Base-by-base conservation (phyloP, 2,329 filamentous ascomycete genomes). In the Sporothrix variecibatus region DNA sequence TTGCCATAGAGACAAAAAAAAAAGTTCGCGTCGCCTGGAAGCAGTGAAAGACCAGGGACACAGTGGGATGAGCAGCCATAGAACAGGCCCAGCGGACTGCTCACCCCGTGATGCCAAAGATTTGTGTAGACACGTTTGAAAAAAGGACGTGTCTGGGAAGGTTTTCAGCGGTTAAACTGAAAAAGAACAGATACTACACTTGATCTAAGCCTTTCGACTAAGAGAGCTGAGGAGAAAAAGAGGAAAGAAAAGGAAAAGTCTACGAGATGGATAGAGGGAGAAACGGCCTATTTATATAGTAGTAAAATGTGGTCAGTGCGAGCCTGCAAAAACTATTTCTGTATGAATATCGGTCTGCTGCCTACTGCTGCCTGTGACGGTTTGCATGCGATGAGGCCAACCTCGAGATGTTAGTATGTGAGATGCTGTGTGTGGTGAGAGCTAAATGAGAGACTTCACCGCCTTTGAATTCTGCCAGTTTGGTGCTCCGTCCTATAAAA, bases 101-200 rank as follows among this genome's bases (percentile, higher is more conserved):
- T 77, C 80, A 81, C 82, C 87, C 77, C 75, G 79, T 75, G 82
- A 60, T 71, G 49, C 78, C 86, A 93, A 93, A 91, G 92, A 94
- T 93, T 46, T 88, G 67, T 53, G 43, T 87, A 91, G 89, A 89
- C 93, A 94, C 23, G 94, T 93, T 3, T 34, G 2, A 91, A 89
- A 86, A 86, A 87, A 86, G 86, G 86, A 89, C 86, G 7, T 85
- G 43, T 49, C 43, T 92, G 88, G 90, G 86, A 86, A 86, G 87
- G 87, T 94, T 17, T 93, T 92, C 92, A 94, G 92, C 92, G 91
- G 94, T 94, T 94, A 95, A 94, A 94, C 92, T 94, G 91, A 93
- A 92, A 49, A 94, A 94, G 92, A 94, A 94, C 92, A 93, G 91
- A 93, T 94, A 94, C 92, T 94, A 93, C 91, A 94, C 91, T 93